Evolutionary conservation across 768 basidiomycete species (phyloP), one percentile per base, ranked within the genome.

Genomic region (Boletus coccyginus): DNA sequence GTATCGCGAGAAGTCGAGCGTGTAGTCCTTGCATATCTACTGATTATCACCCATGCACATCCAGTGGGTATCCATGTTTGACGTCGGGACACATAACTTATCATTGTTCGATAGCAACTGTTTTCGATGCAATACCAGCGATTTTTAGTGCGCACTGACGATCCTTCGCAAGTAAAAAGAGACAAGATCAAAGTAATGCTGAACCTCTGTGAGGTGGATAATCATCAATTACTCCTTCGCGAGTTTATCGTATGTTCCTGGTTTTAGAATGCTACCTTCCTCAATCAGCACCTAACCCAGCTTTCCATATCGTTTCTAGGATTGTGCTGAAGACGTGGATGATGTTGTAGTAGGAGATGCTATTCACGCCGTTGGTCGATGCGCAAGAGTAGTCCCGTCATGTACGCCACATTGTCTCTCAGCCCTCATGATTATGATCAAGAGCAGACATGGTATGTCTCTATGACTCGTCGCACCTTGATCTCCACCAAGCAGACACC

Each of bases 301-400:
- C 24, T 45, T 41, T 36, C 17, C 27, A 10, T 50, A 13, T 27
- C 52, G 8, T 39, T 42, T 36, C 39, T 58, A 97, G 94, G 86
- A 90, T 57, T 95, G 88, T 64, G 81, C 87, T 1, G 86, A 90
- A n/a, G 90, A 92, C 65, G 73, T 80, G 0, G 83, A 94, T 52
- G 88, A 92, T 63, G 60, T 64, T 3, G 81, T 94, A 1, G 87
- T 92, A 1, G 77, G 81, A 14, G 86, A 84, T 32, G 82, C 94
- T 1, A 85, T 97, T 44, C 77, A 78, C 17, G 94, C 88, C 2
- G 81, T 98, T 50, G 96, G 95, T 12, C 79, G 76, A 58, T 87
- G 88, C 61, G 90, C 93, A 1, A 75, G 78, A 38, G 65, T 79
- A 5, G 78, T 91, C 39, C 89, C 93, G 0, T 85, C 87, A 24